Percentiles rank a stretch among this genome's conserved stretches.
Conservation (phyloP, 2,329 filamentous ascomycete species). For the Talaromyces rugulosus region DNA sequence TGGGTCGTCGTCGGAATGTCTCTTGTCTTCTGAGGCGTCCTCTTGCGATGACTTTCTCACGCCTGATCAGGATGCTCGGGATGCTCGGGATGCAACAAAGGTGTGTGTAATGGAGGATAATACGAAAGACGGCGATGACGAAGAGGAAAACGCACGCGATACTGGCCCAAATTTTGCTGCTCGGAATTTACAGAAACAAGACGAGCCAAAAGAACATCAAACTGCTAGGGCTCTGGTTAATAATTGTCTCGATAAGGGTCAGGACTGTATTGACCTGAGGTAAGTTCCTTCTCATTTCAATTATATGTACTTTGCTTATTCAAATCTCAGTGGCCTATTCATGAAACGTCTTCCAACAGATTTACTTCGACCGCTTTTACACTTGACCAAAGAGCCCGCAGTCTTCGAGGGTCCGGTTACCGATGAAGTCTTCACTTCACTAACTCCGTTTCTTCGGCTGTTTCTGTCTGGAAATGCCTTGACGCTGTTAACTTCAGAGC, state of each 20-base stretch:
- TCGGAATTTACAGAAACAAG: conserved; percentile 15
- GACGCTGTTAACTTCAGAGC: conserved; percentile 30
- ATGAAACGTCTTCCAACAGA: conserved; percentile 27
- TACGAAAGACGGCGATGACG: neutral
- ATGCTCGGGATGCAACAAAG: neutral
- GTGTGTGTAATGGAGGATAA: neutral
- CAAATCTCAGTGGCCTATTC: conserved; percentile 24
- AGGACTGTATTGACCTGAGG: conserved; percentile 44
- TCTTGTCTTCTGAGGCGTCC: conserved; percentile 30
- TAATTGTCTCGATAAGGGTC: conserved; percentile 40
- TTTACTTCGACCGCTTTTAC: conserved; percentile 33
- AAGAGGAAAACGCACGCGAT: neutral
- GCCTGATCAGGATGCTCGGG: conserved; percentile 3
- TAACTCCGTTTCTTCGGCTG: conserved; percentile 40
- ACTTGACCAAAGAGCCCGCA: conserved; percentile 37
- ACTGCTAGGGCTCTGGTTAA: conserved; percentile 34
- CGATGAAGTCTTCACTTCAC: conserved; percentile 34
- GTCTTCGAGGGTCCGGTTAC: conserved; percentile 29
- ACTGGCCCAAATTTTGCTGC: conserved; percentile 13
- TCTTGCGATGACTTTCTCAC: conserved; percentile 30
- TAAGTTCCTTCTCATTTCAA: conserved; percentile 20
- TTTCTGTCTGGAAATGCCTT: conserved; percentile 43
- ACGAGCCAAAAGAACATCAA: conserved; percentile 33
- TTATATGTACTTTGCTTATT: neutral
- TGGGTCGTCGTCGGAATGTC: conserved; percentile 31